A percentile compares a stretch with the other conserved stretches of the same genome.
Evolutionary conservation across 495 filamentous ascomycete species (phyloP).

Genomic region (Echria macrotheca): DNA sequence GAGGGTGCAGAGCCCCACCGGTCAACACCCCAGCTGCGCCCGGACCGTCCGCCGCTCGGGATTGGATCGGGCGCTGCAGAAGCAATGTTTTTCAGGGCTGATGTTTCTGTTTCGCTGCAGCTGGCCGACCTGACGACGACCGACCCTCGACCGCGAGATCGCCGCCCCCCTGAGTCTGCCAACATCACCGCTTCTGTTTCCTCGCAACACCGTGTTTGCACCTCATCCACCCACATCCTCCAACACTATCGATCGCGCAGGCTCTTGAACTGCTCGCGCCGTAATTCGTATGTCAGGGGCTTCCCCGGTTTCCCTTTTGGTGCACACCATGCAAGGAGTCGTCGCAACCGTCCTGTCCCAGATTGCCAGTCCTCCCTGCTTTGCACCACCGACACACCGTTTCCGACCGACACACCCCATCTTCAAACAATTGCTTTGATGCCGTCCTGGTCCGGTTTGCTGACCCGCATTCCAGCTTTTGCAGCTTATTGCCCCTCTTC

Average conservation of each 20-base stretch:
- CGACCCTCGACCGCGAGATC: constrained; percentile 6
- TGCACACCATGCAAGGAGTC: too few species aligned
- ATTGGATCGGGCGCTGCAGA: background rate
- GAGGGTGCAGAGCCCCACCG: background rate
- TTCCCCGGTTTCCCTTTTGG: too few species aligned
- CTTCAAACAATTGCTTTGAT: too few species aligned
- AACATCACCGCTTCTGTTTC: background rate
- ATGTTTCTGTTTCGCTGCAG: background rate
- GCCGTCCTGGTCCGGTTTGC: too few species aligned
- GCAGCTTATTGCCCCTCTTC: too few species aligned
- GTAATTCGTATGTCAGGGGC: too few species aligned
- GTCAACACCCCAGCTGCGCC: background rate
- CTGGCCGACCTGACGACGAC: background rate
- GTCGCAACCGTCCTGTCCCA: too few species aligned
- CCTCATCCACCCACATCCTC: background rate
- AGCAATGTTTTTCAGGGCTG: constrained; percentile 8
- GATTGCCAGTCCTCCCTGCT: too few species aligned
- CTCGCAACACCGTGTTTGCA: too few species aligned
- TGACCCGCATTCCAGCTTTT: too few species aligned
- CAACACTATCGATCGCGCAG: background rate
- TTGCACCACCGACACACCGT: too few species aligned
- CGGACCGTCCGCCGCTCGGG: background rate
- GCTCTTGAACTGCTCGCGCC: background rate
- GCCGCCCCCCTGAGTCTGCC: constrained; percentile 6
- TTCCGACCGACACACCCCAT: too few species aligned